Percentiles rank a stretch among this genome's conserved stretches.
phyloP scores from a whole-genome alignment of 768 basidiomycete species.

The Stropharia rugosoannulata region DNA sequence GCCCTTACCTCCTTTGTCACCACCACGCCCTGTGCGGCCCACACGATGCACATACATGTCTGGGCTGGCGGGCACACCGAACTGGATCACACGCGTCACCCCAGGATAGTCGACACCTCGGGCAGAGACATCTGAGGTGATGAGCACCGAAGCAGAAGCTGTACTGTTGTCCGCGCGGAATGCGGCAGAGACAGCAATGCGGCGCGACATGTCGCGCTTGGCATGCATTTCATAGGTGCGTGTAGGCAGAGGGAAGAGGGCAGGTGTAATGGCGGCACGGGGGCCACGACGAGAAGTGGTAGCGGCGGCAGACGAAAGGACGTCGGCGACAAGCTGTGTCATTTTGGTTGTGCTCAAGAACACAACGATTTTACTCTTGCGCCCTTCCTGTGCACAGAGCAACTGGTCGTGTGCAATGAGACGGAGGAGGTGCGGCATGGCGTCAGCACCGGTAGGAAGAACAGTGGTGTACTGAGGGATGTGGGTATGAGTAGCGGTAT shows the following conservation, averaged over 20 bases:
- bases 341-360: slow-evolving; percentile 86
- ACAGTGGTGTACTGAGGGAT: slow-evolving; percentile 84
- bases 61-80: slow-evolving; percentile 70
- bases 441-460: slow-evolving; percentile 60
- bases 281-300: slow-evolving; percentile 52
- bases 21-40: slow-evolving; percentile 79
- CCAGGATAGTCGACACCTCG: slow-evolving; percentile 88
- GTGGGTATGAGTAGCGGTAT: slow-evolving; percentile 68
- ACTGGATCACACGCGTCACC: slow-evolving; percentile 87
- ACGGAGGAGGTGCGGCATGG: slow-evolving; percentile 76
- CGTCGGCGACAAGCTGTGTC: slow-evolving; percentile 66
- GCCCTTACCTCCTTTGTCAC: slow-evolving; percentile 62
- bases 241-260: slow-evolving; percentile 54
- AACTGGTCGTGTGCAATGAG: slow-evolving; percentile 90
- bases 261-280: slow-evolving; percentile 8
- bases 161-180: slow-evolving; percentile 53
- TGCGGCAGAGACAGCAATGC: slow-evolving; percentile 52
- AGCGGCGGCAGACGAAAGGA: background rate
- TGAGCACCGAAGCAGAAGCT: slow-evolving; percentile 52
- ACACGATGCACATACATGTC: slow-evolving; percentile 87
- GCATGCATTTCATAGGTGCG: slow-evolving; percentile 82
- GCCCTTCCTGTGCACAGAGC: slow-evolving; percentile 41
- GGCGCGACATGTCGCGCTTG: slow-evolving; percentile 58
- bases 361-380: slow-evolving; percentile 68
- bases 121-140: slow-evolving; percentile 88